A percentile compares a stretch with the other conserved stretches of the same genome.
Conservation (phyloP, 164 flowering plant species). For the Malania oleifera region DNA sequence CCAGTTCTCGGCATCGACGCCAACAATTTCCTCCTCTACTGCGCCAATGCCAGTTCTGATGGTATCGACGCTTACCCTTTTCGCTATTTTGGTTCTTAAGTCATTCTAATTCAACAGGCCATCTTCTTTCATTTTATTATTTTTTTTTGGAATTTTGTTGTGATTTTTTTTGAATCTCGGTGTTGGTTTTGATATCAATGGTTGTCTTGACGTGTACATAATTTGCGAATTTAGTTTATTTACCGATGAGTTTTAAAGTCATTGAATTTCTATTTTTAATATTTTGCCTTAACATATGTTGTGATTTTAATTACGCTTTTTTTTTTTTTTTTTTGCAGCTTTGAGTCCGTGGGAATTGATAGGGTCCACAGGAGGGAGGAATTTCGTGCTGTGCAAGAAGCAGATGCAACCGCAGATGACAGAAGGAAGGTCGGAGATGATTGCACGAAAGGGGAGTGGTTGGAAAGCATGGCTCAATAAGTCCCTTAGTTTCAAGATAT, state of each 20-base stretch:
- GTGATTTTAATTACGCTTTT: no score
- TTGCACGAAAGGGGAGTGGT: constrained; percentile 19
- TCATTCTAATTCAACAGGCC: not conserved
- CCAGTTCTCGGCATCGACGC: constrained; percentile 48
- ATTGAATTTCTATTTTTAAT: not conserved
- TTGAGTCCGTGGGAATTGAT: constrained; percentile 52
- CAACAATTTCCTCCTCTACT: constrained; percentile 47
- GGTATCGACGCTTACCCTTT: constrained; percentile 27
- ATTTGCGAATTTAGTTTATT: not conserved
- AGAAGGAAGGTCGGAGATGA: constrained; percentile 18
- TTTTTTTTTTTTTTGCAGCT: constrained; percentile 32
- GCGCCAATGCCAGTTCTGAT: constrained; percentile 45
- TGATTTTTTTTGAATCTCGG: no score
- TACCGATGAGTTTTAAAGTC: not conserved
- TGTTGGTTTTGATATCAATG: no score
- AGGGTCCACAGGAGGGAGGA: constrained; percentile 54
- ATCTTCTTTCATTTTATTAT: not conserved
- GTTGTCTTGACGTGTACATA: no score
- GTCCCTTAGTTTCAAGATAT: constrained; percentile 30
- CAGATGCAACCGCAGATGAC: constrained; percentile 21
- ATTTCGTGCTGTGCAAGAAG: constrained; percentile 67
- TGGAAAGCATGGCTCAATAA: constrained; percentile 54
- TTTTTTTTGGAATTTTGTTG: not conserved
- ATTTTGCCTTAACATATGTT: no score
- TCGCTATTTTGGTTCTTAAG: not conserved